Percentiles rank a stretch among this genome's conserved stretches.
phyloP scores from a whole-genome alignment of 2,329 filamentous ascomycete genomes.

The Diaporthe sp. region DNA sequence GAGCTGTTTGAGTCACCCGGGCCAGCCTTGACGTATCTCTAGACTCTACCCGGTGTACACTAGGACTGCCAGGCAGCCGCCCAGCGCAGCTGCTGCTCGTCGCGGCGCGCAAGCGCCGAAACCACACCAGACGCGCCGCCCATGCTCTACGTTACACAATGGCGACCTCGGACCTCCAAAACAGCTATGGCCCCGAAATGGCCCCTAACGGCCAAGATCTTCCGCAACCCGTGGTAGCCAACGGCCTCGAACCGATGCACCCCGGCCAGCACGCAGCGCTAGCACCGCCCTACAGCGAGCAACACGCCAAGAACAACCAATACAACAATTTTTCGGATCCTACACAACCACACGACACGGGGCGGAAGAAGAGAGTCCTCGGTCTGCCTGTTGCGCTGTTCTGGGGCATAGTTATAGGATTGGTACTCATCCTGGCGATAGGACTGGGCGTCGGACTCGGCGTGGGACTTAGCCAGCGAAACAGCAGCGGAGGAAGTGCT shows the following conservation, averaged over 20 bases:
- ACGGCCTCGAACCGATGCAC: conserved; percentile 12
- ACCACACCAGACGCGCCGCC: neutral
- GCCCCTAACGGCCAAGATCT: neutral
- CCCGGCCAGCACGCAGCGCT: neutral
- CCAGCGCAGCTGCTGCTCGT: neutral
- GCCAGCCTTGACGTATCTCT: neutral
- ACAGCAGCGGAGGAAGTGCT: conserved; percentile 3
- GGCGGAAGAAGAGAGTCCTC: neutral
- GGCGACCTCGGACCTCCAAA: conserved; percentile 26
- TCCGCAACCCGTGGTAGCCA: neutral
- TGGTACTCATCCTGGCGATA: conserved; percentile 23
- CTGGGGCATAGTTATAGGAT: neutral
- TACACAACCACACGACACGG: neutral
- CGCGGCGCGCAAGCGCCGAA: neutral
- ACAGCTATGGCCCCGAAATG: conserved; percentile 35
- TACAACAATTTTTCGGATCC: neutral
- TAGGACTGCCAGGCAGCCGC: neutral
- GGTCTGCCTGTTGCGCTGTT: conserved; percentile 6
- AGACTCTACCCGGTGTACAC: neutral
- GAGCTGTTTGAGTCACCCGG: neutral
- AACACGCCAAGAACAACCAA: conserved; percentile 1
- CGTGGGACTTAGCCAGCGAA: conserved; percentile 8
- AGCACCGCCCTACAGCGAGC: conserved; percentile 4
- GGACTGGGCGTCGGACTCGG: conserved; percentile 25
- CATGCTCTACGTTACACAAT: neutral